Base-by-base conservation (phyloP, 1,139 yeast genomes). In the Arxiozyma slooffiae region DNA sequence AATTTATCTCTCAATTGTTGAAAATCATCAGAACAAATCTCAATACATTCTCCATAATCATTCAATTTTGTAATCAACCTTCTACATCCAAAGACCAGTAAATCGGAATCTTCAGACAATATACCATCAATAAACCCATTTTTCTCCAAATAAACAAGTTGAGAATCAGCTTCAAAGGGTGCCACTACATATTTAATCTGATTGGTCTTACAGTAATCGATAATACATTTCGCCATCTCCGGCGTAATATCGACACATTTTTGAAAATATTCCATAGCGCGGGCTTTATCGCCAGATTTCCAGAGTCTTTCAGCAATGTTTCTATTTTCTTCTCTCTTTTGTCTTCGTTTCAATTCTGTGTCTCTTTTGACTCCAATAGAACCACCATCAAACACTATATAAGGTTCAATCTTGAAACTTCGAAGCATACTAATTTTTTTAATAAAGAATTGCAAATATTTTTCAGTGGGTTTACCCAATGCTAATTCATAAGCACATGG, bases 101-200 rank as follows among this genome's bases (percentile, higher is more conserved):
- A 72, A 70, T 94, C 99, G 0, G 97, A 89, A 64, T 94, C 99
- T 63, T 94, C 99, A 40, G 96, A 84, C 11, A 94, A 74, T 8
- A 94, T 85, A 0, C 94, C 98, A 56, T 88, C 85, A 9, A 89
- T 94, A 1, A 79, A 52, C 0, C 94, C 94, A 0, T 71, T 59
- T 53, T 80, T 79, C 64, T 92, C 98, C 47, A 94, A 73, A 60
- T 83, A 88, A 7, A 92, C 97, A 84, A 94, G 79, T 66, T 94
- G 98, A 0, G 98, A 86, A 66, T 94, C 99, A 0, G 98, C 98
- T 69, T 94, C 99, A 64, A 89, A 94, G 0, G 99, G 99, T 0
- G 99, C 98, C 9, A 94, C 98, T 18, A 92, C 79, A 60, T 80
- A 92, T 55, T 75, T 76, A 46, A 94, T 80, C 1, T 70, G 68